A percentile compares a stretch with the other conserved stretches of the same genome.
phyloP scores from a whole-genome alignment of 192 early-diverging fungal species.

The Podila minutissima region DNA sequence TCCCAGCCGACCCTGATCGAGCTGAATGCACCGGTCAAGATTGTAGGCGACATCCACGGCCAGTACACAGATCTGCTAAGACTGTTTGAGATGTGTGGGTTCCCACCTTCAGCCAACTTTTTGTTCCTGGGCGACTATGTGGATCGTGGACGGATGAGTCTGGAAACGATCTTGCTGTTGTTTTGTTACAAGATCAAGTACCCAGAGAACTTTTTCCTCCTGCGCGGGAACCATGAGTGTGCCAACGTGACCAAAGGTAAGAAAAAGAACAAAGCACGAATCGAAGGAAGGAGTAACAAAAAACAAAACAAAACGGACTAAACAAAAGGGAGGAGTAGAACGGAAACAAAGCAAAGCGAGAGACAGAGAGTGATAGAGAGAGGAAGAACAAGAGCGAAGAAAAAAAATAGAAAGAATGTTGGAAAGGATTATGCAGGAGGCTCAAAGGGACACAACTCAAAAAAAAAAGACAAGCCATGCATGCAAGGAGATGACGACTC shows the following conservation, averaged over 20 bases:
- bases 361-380: neutral
- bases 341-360: neutral
- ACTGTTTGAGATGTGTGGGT: slow-evolving; percentile 93
- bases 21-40: slow-evolving; percentile 79
- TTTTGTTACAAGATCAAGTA: slow-evolving; percentile 98
- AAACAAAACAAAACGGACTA: neutral
- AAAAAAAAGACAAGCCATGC: no score
- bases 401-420: neutral
- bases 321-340: neutral
- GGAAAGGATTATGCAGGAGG: neutral
- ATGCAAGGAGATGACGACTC: no score
- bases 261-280: neutral
- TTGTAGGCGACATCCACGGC: slow-evolving; percentile 94
- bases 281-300: neutral
- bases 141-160: slow-evolving; percentile 93
- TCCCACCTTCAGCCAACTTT: slow-evolving; percentile 92
- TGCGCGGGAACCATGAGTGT: slow-evolving; percentile 97
- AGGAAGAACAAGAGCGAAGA: neutral
- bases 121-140: slow-evolving; percentile 97
- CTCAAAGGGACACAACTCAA: neutral
- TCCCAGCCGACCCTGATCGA: slow-evolving; percentile 87
- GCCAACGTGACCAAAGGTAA: slow-evolving; percentile 89
- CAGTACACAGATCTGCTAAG: slow-evolving; percentile 94
- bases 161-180: slow-evolving; percentile 93
- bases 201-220: slow-evolving; percentile 95